Evolutionary conservation across 768 basidiomycete genomes (phyloP).

Genomic region (Ramaria sp.): DNA sequence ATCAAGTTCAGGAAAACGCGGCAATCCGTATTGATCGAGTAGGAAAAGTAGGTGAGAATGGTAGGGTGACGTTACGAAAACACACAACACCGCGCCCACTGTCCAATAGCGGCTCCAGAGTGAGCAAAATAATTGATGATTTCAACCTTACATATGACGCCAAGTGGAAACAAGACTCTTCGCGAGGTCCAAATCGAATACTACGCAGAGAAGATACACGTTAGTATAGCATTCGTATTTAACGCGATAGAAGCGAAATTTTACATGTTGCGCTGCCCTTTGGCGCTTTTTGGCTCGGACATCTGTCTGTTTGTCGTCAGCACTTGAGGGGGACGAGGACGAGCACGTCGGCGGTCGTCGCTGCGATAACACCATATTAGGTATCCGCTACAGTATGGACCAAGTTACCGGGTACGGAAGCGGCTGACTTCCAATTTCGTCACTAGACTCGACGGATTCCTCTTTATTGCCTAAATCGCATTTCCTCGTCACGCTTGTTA

Average conservation of each 20-base stretch:
- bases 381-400: background rate
- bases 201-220: background rate
- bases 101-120: background rate
- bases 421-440: background rate
- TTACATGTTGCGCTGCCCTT: background rate
- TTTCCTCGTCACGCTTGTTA: too few species aligned
- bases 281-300: background rate
- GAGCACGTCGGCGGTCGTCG: background rate
- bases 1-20: conserved; percentile 49
- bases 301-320: background rate
- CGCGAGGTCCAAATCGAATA: conserved; percentile 12
- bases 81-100: background rate
- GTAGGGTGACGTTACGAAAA: background rate
- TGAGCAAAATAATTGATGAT: background rate
- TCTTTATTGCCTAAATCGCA: background rate
- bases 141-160: conserved; percentile 43
- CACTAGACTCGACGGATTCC: background rate
- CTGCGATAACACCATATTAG: conserved; percentile 1
- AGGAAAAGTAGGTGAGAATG: conserved; percentile 45
- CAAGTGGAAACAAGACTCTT: conserved; percentile 62
- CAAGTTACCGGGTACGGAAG: background rate
- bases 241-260: background rate
- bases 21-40: conserved; percentile 59
- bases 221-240: background rate
- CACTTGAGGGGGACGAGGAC: background rate